Base-by-base conservation (phyloP, 2,329 filamentous ascomycete genomes). In the Colletotrichum tamarilloi region DNA sequence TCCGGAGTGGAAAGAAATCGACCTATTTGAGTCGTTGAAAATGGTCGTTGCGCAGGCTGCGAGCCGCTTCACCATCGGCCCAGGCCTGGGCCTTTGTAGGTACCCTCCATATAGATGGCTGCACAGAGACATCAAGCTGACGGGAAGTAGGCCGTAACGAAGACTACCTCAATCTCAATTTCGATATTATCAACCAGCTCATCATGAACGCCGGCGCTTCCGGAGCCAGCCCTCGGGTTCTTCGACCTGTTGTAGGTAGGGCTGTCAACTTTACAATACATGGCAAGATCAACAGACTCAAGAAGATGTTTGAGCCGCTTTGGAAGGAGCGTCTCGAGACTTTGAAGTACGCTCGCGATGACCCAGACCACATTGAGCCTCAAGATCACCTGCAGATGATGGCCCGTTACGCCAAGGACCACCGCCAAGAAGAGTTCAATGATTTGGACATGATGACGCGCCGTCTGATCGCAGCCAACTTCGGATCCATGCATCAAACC, bases 321-420 rank as follows among this genome's bases (percentile, higher is more conserved):
- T 76, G 75, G 62, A 42, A 73, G 42, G 73, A 76, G n/a, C 80
- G 77, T 3, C 67, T 79, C 30, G 76, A 78, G 24, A 64, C 69
- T 22, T 75, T 78, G 11, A 73, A 79, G 24, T 55, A 58, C 55
- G 60, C 28, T 11, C 32, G 22, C 14, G 56, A 70, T 32, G 76
- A 78, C 46, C 63, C 72, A 0, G 72, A 74, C 3, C 63, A 77
- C 9, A 58, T 75, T 19, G 78, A 79, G 8, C 82, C 83, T 0
- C 77, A 81, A 14, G 85, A 87, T 52, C 80, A 81, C 22, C 59
- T 86, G 2, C 84, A 86, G 73, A 82, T 84, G 77, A 85, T 86
- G 81, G 72, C 86, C 4, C 78, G 79, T 5, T 85, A 79, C 59
- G 85, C 81, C 1, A 68, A 80, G n/a, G 79, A 79, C 24, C 78